Evolutionary conservation across 257 asterid genomes (phyloP).

Genomic region (Handroanthus guayacan): DNA sequence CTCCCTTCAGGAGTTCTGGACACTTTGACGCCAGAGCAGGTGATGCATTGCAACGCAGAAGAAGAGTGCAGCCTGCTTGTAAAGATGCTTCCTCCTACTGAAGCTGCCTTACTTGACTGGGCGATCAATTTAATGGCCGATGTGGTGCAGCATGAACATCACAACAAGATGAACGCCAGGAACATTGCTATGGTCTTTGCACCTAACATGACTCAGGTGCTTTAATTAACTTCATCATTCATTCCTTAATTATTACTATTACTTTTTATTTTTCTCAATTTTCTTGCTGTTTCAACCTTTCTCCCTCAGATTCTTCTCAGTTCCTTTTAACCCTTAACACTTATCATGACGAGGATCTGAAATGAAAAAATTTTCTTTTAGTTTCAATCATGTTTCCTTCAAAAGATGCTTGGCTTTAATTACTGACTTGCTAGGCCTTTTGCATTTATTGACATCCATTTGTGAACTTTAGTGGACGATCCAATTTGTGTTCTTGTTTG

Average conservation of each 20-base stretch:
- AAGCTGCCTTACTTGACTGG: conserved; percentile 81
- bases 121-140: conserved; percentile 84
- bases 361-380: not conserved
- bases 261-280: not conserved
- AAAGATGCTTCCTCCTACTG: conserved; percentile 65
- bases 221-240: not conserved
- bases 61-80: conserved; percentile 71
- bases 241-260: not conserved
- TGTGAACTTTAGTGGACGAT: not conserved
- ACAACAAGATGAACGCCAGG: conserved; percentile 85
- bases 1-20: conserved; percentile 88
- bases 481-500: not conserved
- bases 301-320: not conserved
- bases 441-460: not conserved
- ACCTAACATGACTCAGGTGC: conserved; percentile 92
- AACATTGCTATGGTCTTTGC: conserved; percentile 95
- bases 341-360: not conserved
- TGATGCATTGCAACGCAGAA: conserved; percentile 87
- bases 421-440: not conserved
- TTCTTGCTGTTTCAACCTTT: not conserved
- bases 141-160: conserved; percentile 61
- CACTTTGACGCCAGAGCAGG: conserved; percentile 71
- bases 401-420: not conserved
- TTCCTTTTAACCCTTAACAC: not conserved
- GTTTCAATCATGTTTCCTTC: not conserved